Evolutionary conservation across 169 alveolate genomes (phyloP), one percentile per base, ranked within the genome.

Genomic region (Neospora caninum): DNA sequence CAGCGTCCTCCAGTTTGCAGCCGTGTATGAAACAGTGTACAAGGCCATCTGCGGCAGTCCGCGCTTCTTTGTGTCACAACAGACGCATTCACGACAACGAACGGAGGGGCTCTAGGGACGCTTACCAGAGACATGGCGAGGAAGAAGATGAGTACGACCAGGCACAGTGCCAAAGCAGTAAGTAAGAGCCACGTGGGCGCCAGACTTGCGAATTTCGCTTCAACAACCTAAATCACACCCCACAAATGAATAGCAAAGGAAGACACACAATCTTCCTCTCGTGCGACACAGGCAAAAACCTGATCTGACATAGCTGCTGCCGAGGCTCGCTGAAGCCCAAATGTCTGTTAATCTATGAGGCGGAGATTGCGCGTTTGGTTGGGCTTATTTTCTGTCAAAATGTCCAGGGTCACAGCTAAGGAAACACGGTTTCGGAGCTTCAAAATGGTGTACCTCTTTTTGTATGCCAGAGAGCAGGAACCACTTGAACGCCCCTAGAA

Each of bases 41-140:
- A 49, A 49, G 22, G 4, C 22, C 58, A 49, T 49, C 58, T 49
- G 4, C 58, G 22, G 58, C 73, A 64, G 73, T 64, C 73, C 16
- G 0, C 73, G n/a, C 34, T 64, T 64, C 73, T 64, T 27, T 22
- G n/a, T 64, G 73, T 29, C n/a, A 29, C 73, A 9, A 7, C 34
- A 29, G 31, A 64, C 7, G 73, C 4, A 22, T 27, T 64, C 73
- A 64, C n/a, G n/a, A 9, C 34, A 29, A 64, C n/a, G 73, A 13
- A 16, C 31, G 31, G 31, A 27, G 7, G 31, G 20, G n/a, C 7
- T 29, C 7, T 64, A 64, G 64, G 38, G 29, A n/a, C 36, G 82
- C 95, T 53, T 92, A 92, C 95, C 93, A 92, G 88, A 7, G 95
- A 58, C 73, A 92, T 69, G 67, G 84, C 88, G 38, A 92, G 95